Base-by-base conservation (phyloP, 164 flowering plant species). In the Santalum album region DNA sequence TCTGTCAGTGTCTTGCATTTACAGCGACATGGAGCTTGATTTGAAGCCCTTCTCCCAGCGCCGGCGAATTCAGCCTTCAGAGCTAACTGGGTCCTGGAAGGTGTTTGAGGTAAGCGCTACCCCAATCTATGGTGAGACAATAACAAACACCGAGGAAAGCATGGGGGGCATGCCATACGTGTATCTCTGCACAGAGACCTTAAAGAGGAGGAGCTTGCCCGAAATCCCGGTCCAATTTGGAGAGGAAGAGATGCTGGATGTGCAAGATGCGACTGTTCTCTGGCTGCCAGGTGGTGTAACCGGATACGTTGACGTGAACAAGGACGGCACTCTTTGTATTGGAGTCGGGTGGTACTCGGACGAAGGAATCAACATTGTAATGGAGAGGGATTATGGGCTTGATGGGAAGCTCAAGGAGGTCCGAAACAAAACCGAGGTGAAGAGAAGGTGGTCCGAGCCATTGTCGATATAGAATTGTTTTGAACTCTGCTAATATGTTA, bases 271-370 rank as follows among this genome's bases (percentile, higher is more conserved):
- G 52, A 64, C 88, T 0, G 58, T 89, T 38, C 83, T 92, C 34
- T 92, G 99, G 99, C 67, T 92, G 58, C 96, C 96, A 0, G 97
- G 99, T 6, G 99, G 96, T n/a, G 78, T 92, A 29, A 89, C 95
- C 0, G 79, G 76, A 17, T 92, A 87, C 45, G 95, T 92, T 11
- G 95, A 92, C 48, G 77, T 89, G 42, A 70, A 69, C 23, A 73
- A 78, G 57, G 99, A 92, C 34, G 95, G 96, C 4, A 57, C 76
- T 38, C 87, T 89, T 18, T 89, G 97, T 45, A 77, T 92, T 51
- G 99, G 99, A 14, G 90, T 85, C 29, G 90, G 97, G 12, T 92
- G 99, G 92, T 85, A 89, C 59, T 89, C 96, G 0, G 90, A 83
- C 35, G 97, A 92, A 70, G 99, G 96, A 25, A 77, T 85, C 57